Evolutionary conservation across 768 basidiomycete genomes (phyloP).

Genomic region (Lanmaoa rubissima): DNA sequence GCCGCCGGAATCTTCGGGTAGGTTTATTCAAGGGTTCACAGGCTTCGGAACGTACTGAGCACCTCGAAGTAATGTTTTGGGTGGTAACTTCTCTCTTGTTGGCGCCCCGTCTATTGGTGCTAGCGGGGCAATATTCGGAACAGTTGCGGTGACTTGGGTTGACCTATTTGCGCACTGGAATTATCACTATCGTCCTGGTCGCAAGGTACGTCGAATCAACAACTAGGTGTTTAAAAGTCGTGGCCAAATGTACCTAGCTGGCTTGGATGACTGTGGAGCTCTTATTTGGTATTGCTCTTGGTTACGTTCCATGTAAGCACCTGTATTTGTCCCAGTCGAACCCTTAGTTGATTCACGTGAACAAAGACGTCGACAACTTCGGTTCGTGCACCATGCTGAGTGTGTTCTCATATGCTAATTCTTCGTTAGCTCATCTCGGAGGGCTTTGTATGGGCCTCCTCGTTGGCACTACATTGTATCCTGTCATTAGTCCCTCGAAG

Average conservation of each 20-base stretch:
- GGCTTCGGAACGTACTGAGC: constrained; percentile 1
- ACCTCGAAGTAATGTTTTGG: constrained; percentile 67
- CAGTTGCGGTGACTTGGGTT: constrained; percentile 81
- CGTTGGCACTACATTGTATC: constrained; percentile 80
- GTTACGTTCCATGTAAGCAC: constrained; percentile 76
- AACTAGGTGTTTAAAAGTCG: not conserved
- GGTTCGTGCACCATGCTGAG: constrained; percentile 40
- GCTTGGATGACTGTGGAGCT: constrained; percentile 84
- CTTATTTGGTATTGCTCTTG: constrained; percentile 80
- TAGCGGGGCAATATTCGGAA: constrained; percentile 90
- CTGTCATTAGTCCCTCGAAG: constrained; percentile 79
- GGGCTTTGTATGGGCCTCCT: constrained; percentile 85
- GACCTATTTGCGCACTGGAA: constrained; percentile 93
- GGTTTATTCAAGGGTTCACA: constrained; percentile 2
- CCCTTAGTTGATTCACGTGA: constrained; percentile 16
- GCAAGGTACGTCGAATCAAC: constrained; percentile 51
- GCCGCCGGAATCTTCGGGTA: constrained; percentile 93
- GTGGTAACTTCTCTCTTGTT: constrained; percentile 89
- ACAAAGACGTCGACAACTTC: constrained; percentile 84
- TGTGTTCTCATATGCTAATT: not conserved
- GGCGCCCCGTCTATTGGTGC: constrained; percentile 90
- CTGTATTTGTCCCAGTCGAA: not conserved
- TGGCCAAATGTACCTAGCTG: constrained; percentile 46
- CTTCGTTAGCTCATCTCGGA: constrained; percentile 75
- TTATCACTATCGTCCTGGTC: constrained; percentile 77